Evolutionary conservation across 1,284 basidiomycete genomes (phyloP), one percentile per base, ranked within the genome.

Genomic region (Moesziomyces antarcticus): DNA sequence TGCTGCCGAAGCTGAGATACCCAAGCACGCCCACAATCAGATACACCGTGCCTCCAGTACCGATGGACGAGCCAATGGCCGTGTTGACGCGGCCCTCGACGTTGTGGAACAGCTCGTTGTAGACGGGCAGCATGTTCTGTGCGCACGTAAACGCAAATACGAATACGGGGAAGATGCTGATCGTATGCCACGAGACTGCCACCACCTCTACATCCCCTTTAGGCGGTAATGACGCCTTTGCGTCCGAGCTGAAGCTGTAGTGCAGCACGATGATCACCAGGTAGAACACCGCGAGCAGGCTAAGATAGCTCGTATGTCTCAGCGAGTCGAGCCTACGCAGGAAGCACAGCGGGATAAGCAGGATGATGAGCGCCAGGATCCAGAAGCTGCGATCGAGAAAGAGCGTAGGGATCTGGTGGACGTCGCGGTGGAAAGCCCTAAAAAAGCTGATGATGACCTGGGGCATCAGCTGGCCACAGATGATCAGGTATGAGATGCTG

Each of bases 1-100:
- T 91, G 48, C 90, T 90, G 2, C 97, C 97, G 84, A 99, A 99
- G 0, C 96, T 97, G 44, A 97, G 86, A 84, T 99, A 99, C 0
- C 97, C 97, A 75, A 96, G 90, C 16, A 79, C 73, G 5, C 77
- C 82, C 2, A 84, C 79, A 41, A 82, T 71, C 30, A 80, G 59
- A 25, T 84, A 85, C 2, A 83, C 78, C 21, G 70, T 5, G 0
- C 76, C 84, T 1, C 82, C 83, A 1, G 76, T 88, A 14, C 94
- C 93, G 75, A 99, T 94, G 3, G 93, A 92, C 0, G 90, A 87
- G 9, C 89, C 89, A 60, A 97, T 92, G 59, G 97, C 89, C n/a
- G 89, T 86, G 83, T 97, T 96, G 88, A 97, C 91, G 42, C 92
- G 88, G 47, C 85, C 79, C 83, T 97, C 93, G 1, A 89, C 90